Evolutionary conservation across 1,284 basidiomycete species (phyloP).

Genomic region (Kwoniella shivajii): DNA sequence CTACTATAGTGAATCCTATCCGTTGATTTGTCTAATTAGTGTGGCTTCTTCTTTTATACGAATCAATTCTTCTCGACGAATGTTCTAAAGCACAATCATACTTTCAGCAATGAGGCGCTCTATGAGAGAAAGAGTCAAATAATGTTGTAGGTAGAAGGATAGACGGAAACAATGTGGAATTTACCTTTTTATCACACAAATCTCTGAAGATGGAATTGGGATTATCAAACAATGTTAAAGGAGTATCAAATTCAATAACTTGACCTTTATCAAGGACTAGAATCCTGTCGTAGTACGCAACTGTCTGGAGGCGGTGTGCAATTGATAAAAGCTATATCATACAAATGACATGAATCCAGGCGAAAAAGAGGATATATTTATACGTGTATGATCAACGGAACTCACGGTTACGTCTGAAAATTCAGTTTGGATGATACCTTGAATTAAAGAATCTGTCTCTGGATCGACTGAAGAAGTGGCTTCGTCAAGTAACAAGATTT

Average conservation of each 20-base stretch:
- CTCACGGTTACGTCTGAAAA: constrained; percentile 57
- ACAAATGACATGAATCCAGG: constrained; percentile 60
- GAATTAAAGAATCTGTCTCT: constrained; percentile 74
- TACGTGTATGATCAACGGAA: background rate
- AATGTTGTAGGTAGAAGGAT: too few relatives aligned
- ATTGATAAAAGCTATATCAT: constrained; percentile 63
- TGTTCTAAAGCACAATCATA: background rate
- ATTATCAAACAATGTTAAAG: constrained; percentile 47
- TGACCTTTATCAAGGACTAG: constrained; percentile 43
- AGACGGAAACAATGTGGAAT: too few relatives aligned
- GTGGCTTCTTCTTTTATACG: constrained; percentile 4
- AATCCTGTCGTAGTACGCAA: constrained; percentile 56
- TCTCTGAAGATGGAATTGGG: constrained; percentile 46
- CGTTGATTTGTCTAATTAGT: background rate
- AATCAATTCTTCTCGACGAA: constrained; percentile 5
- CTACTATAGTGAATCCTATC: too few relatives aligned
- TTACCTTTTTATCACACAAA: constrained; percentile 37
- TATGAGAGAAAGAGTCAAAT: too few relatives aligned
- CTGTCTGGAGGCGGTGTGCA: constrained; percentile 74
- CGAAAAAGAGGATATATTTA: constrained; percentile 66
- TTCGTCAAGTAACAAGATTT: constrained; percentile 65
- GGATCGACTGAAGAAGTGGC: constrained; percentile 66
- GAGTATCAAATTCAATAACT: constrained; percentile 40
- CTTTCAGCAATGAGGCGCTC: too few relatives aligned
- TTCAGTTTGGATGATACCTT: constrained; percentile 71